These are phyloP conservation scores for Coniochaeta ligniaria DNA, from an alignment of 2,329 filamentous ascomycete genomes.

Conservation along the genomic window DNA sequence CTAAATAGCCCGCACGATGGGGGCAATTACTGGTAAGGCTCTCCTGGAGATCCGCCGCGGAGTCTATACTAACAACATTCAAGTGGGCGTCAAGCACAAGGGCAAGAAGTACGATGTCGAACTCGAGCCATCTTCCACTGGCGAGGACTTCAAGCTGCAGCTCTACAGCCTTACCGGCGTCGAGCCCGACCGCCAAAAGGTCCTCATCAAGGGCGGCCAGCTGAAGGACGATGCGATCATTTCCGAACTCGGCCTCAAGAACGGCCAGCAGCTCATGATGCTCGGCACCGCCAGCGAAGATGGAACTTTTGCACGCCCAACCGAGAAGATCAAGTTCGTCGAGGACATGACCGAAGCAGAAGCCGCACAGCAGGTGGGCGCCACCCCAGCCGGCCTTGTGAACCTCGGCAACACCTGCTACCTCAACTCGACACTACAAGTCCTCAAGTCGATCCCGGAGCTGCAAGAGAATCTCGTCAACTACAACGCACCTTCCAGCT, in stretches of 20 bases:
- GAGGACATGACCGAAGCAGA: constrained; percentile 98
- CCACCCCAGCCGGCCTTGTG: constrained; percentile 78
- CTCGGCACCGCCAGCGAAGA: constrained; percentile 79
- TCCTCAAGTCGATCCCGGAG: constrained; percentile 81
- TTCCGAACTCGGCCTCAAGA: constrained; percentile 75
- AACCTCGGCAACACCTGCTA: constrained; percentile 99
- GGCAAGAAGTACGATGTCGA: constrained; percentile 95
- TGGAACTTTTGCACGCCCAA: constrained; percentile 61
- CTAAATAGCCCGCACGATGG: constrained; percentile 6
- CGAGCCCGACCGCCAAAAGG: constrained; percentile 93
- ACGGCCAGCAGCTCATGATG: constrained; percentile 88
- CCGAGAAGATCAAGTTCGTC: constrained; percentile 77
- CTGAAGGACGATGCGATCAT: constrained; percentile 93
- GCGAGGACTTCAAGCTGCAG: constrained; percentile 93
- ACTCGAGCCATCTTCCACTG: constrained; percentile 73
- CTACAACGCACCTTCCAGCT: constrained; percentile 45
- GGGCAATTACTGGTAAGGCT: constrained; percentile 11
- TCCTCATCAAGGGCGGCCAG: constrained; percentile 87
- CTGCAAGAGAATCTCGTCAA: constrained; percentile 70
- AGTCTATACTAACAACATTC: neutral
- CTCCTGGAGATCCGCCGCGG: neutral
- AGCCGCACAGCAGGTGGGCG: constrained; percentile 72
- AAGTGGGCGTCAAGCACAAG: constrained; percentile 89
- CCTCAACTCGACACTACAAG: constrained; percentile 94
- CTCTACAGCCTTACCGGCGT: constrained; percentile 93